Conservation (phyloP, 441 rosid genomes). For the Macaranga tanarius region DNA sequence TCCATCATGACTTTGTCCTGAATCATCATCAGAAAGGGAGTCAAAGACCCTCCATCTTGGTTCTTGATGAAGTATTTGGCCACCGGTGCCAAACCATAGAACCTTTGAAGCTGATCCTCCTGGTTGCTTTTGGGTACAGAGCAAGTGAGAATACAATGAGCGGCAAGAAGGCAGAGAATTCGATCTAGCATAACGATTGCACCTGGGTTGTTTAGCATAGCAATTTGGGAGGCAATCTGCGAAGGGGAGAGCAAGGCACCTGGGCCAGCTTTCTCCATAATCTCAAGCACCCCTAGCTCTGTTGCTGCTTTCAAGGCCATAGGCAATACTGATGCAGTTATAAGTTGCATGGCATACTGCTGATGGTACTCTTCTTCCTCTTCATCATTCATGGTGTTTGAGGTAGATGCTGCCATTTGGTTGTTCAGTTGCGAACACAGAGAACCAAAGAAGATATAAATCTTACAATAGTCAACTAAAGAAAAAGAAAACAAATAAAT, state of each 20-base stretch:
- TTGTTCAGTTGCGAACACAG: background rate
- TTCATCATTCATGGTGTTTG: background rate
- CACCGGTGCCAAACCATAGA: conserved; percentile 48
- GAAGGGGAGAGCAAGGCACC: conserved; percentile 38
- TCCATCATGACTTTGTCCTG: conserved; percentile 37
- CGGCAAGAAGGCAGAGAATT: conserved; percentile 51
- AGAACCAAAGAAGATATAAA: background rate
- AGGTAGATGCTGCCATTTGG: background rate
- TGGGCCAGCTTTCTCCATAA: conserved; percentile 47
- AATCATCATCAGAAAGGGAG: conserved; percentile 27
- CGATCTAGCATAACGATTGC: conserved; percentile 57
- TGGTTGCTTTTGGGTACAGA: conserved; percentile 21
- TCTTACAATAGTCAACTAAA: too few relatives aligned
- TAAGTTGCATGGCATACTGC: conserved; percentile 55
- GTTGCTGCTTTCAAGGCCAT: conserved; percentile 58
- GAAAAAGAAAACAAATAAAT: too few relatives aligned
- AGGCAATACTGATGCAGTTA: conserved; percentile 58
- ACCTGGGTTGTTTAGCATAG: conserved; percentile 39
- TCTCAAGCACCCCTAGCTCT: conserved; percentile 61
- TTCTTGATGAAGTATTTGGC: conserved; percentile 44
- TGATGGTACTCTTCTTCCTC: background rate
- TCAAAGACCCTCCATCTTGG: conserved; percentile 32
- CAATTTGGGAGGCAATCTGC: conserved; percentile 47
- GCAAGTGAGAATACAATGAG: conserved; percentile 40
- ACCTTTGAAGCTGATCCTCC: conserved; percentile 17